Evolutionary conservation across 2,329 filamentous ascomycete species (phyloP).

Genomic region (Cladosporium sp.): DNA sequence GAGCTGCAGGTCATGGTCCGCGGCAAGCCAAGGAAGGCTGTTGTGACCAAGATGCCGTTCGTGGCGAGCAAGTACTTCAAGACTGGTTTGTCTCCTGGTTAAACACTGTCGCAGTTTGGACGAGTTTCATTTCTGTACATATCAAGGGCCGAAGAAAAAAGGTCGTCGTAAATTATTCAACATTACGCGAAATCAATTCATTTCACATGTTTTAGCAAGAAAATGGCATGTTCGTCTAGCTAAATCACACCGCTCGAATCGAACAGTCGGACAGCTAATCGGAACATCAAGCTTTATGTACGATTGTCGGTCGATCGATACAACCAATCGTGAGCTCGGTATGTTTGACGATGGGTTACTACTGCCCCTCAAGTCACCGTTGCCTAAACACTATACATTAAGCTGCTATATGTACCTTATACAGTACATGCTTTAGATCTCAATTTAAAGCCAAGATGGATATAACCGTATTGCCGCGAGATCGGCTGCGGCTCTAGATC

Average conservation of each 20-base stretch:
- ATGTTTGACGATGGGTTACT: no score
- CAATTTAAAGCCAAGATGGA: background rate
- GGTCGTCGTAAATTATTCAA: background rate
- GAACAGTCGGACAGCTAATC: background rate
- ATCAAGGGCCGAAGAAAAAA: background rate
- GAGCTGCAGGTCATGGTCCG: slow-evolving; percentile 76
- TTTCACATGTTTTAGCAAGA: background rate
- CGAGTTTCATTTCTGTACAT: background rate
- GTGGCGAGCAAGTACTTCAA: slow-evolving; percentile 75
- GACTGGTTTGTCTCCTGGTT: slow-evolving; percentile 25
- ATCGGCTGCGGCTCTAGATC: slow-evolving; percentile 1
- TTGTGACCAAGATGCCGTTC: slow-evolving; percentile 87
- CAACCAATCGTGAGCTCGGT: no score
- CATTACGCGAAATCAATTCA: slow-evolving; percentile 4
- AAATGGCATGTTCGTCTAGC: background rate
- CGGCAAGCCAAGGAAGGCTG: slow-evolving; percentile 72
- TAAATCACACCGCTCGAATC: background rate
- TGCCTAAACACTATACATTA: no score
- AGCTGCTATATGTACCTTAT: no score
- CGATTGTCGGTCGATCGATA: background rate
- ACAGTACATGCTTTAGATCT: background rate
- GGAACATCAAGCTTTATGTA: background rate
- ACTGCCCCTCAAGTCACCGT: no score
- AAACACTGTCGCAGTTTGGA: background rate
- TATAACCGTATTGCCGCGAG: background rate